Conservation (phyloP, 2,329 filamentous ascomycete genomes). For the Diplocarpon mali region DNA sequence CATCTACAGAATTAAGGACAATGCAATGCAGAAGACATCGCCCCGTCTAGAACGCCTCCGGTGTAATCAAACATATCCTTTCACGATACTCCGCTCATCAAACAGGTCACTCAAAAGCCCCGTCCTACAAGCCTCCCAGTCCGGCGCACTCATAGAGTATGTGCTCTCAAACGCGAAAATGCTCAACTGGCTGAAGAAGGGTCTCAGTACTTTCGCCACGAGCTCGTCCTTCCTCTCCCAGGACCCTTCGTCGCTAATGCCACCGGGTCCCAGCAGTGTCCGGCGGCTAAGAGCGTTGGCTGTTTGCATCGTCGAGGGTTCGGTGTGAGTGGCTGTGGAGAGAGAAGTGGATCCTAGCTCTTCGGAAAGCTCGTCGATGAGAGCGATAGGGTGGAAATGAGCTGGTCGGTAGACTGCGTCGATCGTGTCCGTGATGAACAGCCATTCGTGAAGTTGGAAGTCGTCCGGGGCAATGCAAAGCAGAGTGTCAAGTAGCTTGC, state of each 20-base stretch:
- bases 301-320: slow-evolving; percentile 18
- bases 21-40: too few species aligned
- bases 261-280: slow-evolving; percentile 30
- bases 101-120: slow-evolving; percentile 65
- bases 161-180: slow-evolving; percentile 90
- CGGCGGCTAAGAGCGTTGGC: slow-evolving; percentile 23
- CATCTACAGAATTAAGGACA: too few species aligned
- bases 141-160: slow-evolving; percentile 68
- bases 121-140: slow-evolving; percentile 51
- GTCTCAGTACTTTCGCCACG: slow-evolving; percentile 66
- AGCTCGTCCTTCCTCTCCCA: slow-evolving; percentile 57
- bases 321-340: slow-evolving; percentile 15
- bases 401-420: slow-evolving; percentile 82
- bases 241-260: slow-evolving; percentile 43
- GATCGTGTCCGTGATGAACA: slow-evolving; percentile 93
- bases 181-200: slow-evolving; percentile 85
- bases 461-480: slow-evolving; percentile 82
- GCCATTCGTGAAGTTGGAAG: slow-evolving; percentile 96
- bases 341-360: slow-evolving; percentile 38
- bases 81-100: slow-evolving; percentile 62
- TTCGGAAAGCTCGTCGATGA: slow-evolving; percentile 78
- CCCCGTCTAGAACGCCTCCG: too few species aligned
- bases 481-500: slow-evolving; percentile 85
- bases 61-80: slow-evolving; percentile 22
- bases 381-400: slow-evolving; percentile 56